Conservation (phyloP, 768 basidiomycete genomes). For the Russula dissimulans region DNA sequence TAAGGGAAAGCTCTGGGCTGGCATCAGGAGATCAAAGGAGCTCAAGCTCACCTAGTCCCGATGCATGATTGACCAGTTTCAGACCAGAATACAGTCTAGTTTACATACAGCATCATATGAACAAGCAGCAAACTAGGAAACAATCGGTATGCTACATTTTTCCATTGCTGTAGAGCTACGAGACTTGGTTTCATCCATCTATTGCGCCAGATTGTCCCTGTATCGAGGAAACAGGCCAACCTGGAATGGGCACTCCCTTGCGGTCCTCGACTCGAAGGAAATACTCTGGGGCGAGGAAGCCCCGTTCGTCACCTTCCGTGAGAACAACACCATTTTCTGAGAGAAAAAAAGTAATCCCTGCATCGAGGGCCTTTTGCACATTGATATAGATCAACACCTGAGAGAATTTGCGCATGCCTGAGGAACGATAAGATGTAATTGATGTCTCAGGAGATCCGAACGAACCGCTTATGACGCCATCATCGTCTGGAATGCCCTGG, state of each 20-base stretch:
- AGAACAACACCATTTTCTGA: slow-evolving; percentile 87
- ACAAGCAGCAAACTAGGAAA: neutral
- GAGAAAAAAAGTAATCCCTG: slow-evolving; percentile 64
- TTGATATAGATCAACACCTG: slow-evolving; percentile 78
- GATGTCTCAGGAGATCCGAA: slow-evolving; percentile 2
- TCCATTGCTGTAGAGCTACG: neutral
- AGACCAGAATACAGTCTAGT: no score
- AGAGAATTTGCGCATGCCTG: slow-evolving; percentile 77
- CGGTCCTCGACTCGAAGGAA: slow-evolving; percentile 62
- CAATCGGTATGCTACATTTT: neutral
- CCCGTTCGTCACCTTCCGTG: slow-evolving; percentile 62
- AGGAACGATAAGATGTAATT: neutral
- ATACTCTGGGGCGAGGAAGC: slow-evolving; percentile 50
- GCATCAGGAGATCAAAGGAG: no score
- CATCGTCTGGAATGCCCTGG: slow-evolving; percentile 56
- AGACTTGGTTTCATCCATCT: neutral
- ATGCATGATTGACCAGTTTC: no score
- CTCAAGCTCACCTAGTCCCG: no score
- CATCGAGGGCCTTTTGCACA: slow-evolving; percentile 55
- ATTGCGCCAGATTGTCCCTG: neutral
- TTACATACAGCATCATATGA: no score
- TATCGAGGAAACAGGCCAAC: slow-evolving; percentile 19
- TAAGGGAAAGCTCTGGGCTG: no score
- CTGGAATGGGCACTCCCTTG: slow-evolving; percentile 25
- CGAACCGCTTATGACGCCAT: slow-evolving; percentile 70